A percentile compares a stretch with the other conserved stretches of the same genome.
Evolutionary conservation across 371 early-diverging fungal genomes (phyloP).

Genomic region (Rhizopus arrhizus): DNA sequence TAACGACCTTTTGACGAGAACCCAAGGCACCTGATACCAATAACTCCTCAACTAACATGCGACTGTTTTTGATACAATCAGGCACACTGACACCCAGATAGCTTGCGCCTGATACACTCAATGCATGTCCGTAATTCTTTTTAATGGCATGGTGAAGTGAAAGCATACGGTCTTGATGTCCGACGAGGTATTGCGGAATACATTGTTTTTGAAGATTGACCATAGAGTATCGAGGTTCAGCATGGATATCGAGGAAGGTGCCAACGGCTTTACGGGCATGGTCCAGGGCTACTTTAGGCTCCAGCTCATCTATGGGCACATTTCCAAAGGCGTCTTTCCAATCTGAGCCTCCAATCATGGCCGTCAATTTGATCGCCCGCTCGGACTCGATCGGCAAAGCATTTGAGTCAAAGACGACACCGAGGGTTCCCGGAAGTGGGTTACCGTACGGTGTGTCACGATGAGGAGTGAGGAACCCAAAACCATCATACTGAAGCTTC

Average conservation of each 20-base stretch:
- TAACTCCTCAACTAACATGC: constrained; percentile 63
- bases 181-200: constrained; percentile 89
- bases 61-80: constrained; percentile 78
- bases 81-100: constrained; percentile 88
- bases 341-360: constrained; percentile 90
- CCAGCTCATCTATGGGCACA: constrained; percentile 29
- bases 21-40: constrained; percentile 48
- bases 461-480: constrained; percentile 88
- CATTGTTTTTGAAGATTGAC: constrained; percentile 74
- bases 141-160: constrained; percentile 57
- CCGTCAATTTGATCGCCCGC: constrained; percentile 70
- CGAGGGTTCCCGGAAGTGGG: constrained; percentile 66
- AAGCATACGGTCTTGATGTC: constrained; percentile 70
- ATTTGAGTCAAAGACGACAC: constrained; percentile 91
- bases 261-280: constrained; percentile 46
- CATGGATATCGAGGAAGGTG: constrained; percentile 58
- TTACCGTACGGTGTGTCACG: constrained; percentile 43
- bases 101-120: constrained; percentile 81
- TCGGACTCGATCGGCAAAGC: constrained; percentile 70
- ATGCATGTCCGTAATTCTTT: constrained; percentile 47
- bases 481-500: constrained; percentile 69
- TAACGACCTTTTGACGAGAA: constrained; percentile 40
- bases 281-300: constrained; percentile 31
- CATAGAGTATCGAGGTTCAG: constrained; percentile 52
- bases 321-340: constrained; percentile 58